These are phyloP conservation scores for Hypericum perforatum DNA, from an alignment of 345 rosid genomes.

Conservation along the genomic window DNA sequence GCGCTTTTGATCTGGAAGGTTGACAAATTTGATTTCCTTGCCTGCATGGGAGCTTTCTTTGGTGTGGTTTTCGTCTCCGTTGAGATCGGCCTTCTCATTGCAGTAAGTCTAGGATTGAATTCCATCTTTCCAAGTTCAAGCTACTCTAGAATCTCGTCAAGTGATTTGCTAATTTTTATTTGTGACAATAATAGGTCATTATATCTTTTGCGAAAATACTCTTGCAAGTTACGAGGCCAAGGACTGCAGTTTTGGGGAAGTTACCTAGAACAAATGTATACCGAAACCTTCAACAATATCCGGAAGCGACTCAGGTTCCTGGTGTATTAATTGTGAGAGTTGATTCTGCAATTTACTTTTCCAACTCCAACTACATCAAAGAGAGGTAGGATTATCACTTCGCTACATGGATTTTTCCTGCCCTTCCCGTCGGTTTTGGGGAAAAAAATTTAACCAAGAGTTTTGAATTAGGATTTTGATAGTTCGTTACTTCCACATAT, in stretches of 20 bases:
- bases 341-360: constrained; percentile 87
- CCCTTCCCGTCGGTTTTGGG: no score
- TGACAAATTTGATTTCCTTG: constrained; percentile 88
- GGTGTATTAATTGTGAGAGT: constrained; percentile 65
- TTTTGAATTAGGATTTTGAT: no score
- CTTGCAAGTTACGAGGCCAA: constrained; percentile 82
- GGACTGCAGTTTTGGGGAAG: constrained; percentile 65
- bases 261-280: constrained; percentile 68
- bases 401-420: no score
- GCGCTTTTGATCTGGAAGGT: constrained; percentile 72
- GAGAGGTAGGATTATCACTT: constrained; percentile 43
- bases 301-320: constrained; percentile 63
- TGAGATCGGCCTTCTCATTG: constrained; percentile 76
- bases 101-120: constrained; percentile 38
- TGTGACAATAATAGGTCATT: constrained; percentile 50
- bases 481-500: no score
- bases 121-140: neutral
- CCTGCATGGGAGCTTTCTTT: constrained; percentile 75
- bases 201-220: constrained; percentile 79
- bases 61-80: constrained; percentile 95
- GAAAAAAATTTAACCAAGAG: no score
- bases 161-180: neutral
- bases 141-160: no score
- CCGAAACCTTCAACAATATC: constrained; percentile 59
- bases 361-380: constrained; percentile 77